Conservation (phyloP, 2,329 filamentous ascomycete genomes). For the Neofusicoccum kwambonambiense region DNA sequence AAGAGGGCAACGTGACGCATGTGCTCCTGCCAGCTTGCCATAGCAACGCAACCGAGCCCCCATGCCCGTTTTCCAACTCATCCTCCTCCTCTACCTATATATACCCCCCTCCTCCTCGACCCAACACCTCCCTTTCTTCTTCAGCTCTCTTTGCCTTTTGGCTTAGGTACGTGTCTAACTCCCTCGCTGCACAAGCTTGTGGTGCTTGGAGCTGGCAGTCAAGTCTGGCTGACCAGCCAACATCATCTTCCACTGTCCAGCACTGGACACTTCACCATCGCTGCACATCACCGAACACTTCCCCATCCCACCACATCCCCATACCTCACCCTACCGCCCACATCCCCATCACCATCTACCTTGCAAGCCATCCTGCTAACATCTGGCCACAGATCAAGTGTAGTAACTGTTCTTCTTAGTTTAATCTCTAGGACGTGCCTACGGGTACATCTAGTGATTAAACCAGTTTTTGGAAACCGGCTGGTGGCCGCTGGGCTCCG, state of each 20-base stretch:
- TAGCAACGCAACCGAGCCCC: background rate
- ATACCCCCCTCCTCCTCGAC: background rate
- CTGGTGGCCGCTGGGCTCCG: conserved; percentile 68
- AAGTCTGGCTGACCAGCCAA: too few relatives aligned
- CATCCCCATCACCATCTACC: too few relatives aligned
- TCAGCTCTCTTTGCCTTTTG: conserved; percentile 6
- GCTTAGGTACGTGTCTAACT: background rate
- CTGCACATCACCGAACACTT: too few relatives aligned
- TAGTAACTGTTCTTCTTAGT: conserved; percentile 7
- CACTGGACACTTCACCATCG: too few relatives aligned
- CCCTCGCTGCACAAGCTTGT: too few relatives aligned
- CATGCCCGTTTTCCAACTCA: background rate
- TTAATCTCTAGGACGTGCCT: conserved; percentile 1
- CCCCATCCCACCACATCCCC: too few relatives aligned
- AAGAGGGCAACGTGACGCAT: background rate
- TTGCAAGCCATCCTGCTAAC: too few relatives aligned
- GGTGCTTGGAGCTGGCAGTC: too few relatives aligned
- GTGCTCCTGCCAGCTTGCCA: background rate
- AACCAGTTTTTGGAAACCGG: conserved; percentile 66
- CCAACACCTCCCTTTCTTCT: background rate
- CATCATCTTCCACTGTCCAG: too few relatives aligned
- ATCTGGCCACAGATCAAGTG: background rate
- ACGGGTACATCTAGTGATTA: conserved; percentile 2
- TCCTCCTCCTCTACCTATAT: background rate
- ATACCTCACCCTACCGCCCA: too few relatives aligned